Base-by-base conservation (phyloP, 2,329 filamentous ascomycete genomes). In the Lachnellula occidentalis region DNA sequence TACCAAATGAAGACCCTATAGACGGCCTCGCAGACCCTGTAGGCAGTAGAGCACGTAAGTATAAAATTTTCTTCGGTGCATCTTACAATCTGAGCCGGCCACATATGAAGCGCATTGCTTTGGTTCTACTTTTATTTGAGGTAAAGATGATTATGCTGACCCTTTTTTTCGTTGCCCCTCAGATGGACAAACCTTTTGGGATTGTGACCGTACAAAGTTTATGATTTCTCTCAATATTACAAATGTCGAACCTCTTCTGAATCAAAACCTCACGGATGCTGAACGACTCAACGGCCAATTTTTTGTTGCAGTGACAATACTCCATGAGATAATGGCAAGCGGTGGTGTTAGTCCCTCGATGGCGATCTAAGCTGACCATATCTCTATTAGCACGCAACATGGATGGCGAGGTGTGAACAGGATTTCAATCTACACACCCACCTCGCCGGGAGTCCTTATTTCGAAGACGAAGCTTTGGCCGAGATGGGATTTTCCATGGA, bases 401-500 rank as follows among this genome's bases (percentile, higher is more conserved):
- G 50, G 43, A 41, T 12, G 11, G 43, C 34, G n/a, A 42, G 27
- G 24, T 48, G 46, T 54, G 3, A 58, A 59, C 39, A 57, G 62
- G 37, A 50, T 54, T 14, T 49, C 58, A 41, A 47, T 22, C n/a
- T 42, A 8, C 21, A 50, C 17, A 34, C 19, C 1, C 39, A 24
- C 36, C 34, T 27, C 2, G 4, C 7, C 6, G 15, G 14, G n/a
- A 56, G 60, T 19, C 50, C 39, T 0, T 65, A 58, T 41, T 61
- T 61, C 12, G 52, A 58, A 41, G 7, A 41, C 2, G 53, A 63
- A 11, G 14, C 60, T 2, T 17, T 62, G 24, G 27, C 55, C 2
- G 61, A 65, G 36, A 9, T 56, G 14, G 61, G 63, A 3, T 57
- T 27, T 36, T 57, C 52, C 14, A 61, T 57, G 27, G 61, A 65